A percentile compares a stretch with the other conserved stretches of the same genome.
Conservation (phyloP, 345 rosid species). For the Citropsis articulata region DNA sequence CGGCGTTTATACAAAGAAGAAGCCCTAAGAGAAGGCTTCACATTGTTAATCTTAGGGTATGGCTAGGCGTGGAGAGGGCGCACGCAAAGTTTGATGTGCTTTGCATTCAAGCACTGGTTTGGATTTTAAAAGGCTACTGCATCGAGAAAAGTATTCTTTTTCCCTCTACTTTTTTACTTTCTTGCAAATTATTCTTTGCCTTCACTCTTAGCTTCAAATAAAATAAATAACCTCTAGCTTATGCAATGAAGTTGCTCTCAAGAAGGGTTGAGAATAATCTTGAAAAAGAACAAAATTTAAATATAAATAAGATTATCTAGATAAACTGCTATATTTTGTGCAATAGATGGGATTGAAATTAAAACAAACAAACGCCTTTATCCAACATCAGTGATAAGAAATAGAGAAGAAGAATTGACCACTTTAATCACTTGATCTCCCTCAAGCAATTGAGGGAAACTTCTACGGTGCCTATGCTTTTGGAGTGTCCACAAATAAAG, state of each 20-base stretch:
- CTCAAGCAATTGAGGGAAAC: too few relatives aligned
- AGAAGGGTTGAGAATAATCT: conserved; percentile 15
- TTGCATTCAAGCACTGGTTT: conserved; percentile 35
- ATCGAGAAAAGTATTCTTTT: conserved; percentile 39
- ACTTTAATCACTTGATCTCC: too few relatives aligned
- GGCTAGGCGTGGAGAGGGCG: neutral
- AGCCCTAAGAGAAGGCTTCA: conserved; percentile 7
- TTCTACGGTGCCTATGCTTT: too few relatives aligned
- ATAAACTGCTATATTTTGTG: neutral
- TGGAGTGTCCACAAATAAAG: too few relatives aligned
- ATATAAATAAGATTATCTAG: neutral
- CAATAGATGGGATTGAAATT: neutral
- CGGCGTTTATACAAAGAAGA: conserved; percentile 32
- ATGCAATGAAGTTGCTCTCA: neutral
- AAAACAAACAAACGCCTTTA: too few relatives aligned
- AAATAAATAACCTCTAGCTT: neutral
- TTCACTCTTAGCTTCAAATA: neutral
- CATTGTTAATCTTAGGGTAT: conserved; percentile 8
- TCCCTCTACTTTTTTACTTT: neutral
- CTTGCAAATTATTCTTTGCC: neutral
- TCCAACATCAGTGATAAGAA: too few relatives aligned
- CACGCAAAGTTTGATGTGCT: conserved; percentile 38
- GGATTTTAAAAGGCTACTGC: conserved; percentile 2
- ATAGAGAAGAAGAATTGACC: too few relatives aligned
- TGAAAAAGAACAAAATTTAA: neutral